These are phyloP conservation scores for Teratosphaeria nubilosa DNA, from an alignment of 2,329 filamentous ascomycete species.

Conservation along the genomic window DNA sequence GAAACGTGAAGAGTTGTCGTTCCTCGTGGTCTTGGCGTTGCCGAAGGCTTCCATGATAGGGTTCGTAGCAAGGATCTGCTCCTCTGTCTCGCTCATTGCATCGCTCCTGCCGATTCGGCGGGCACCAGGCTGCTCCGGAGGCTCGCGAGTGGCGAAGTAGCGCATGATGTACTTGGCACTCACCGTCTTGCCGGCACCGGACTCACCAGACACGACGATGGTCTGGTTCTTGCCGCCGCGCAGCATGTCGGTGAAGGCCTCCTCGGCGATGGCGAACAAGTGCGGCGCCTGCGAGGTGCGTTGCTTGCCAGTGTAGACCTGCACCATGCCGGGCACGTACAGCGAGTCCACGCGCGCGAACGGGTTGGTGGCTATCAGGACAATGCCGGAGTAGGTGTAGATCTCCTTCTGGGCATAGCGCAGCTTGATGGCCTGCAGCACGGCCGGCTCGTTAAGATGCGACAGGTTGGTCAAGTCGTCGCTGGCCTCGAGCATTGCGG, in stretches of 20 bases:
- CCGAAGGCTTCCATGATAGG: conserved; percentile 99
- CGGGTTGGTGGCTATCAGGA: conserved; percentile 95
- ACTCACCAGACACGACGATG: conserved; percentile 97
- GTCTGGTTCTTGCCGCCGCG: conserved; percentile 94
- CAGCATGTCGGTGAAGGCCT: conserved; percentile 98
- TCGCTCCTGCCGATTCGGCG: conserved; percentile 62
- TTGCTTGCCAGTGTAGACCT: conserved; percentile 96
- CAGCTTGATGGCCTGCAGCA: conserved; percentile 92
- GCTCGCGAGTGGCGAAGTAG: conserved; percentile 96
- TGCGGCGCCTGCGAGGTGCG: conserved; percentile 93
- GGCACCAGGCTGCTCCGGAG: conserved; percentile 73
- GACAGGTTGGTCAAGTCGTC: conserved; percentile 96
- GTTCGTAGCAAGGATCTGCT: conserved; percentile 95
- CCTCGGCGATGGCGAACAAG: conserved; percentile 96
- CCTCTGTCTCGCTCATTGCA: conserved; percentile 95
- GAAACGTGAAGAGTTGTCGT: conserved; percentile 98
- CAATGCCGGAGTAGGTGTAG: conserved; percentile 98
- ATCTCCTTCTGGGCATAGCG: conserved; percentile 98
- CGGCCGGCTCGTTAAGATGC: conserved; percentile 95
- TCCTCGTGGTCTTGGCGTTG: conserved; percentile 98
- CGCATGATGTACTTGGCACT: conserved; percentile 99
- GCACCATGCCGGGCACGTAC: conserved; percentile 99
- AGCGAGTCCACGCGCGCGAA: conserved; percentile 96
- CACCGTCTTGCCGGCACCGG: conserved; percentile 96
- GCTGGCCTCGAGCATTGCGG: conserved; percentile 93